Evolutionary conservation across 108 stramenopile species (phyloP).

Genomic region (Nitzschia sp.): DNA sequence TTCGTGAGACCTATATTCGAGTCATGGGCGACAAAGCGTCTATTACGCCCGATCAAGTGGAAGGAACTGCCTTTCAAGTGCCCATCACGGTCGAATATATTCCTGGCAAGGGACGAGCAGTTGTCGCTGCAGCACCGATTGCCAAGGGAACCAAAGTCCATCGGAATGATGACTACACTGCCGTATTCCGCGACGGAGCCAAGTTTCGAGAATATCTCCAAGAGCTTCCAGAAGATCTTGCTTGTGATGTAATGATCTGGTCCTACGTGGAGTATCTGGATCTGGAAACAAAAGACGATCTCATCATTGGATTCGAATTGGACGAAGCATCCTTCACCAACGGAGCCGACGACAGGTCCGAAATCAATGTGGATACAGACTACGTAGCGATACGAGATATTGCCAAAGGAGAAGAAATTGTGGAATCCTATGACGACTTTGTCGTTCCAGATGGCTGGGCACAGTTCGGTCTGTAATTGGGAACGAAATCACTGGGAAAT

Average conservation of each 20-base stretch:
- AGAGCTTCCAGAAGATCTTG: conserved; percentile 4
- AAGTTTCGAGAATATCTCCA: neutral
- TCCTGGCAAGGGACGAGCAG: conserved; percentile 2
- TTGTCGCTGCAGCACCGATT: neutral
- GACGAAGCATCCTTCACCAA: neutral
- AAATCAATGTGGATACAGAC: neutral
- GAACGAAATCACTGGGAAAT: too few species aligned
- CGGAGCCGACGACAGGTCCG: neutral
- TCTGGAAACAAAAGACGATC: neutral
- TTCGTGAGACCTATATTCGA: neutral
- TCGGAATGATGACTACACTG: neutral
- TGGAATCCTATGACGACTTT: neutral
- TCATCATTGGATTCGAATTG: neutral
- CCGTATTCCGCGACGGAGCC: neutral
- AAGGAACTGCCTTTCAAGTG: neutral
- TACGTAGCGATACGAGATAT: neutral
- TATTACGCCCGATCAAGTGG: neutral
- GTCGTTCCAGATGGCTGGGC: too few species aligned
- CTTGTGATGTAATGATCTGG: conserved; percentile 14
- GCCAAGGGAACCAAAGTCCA: conserved; percentile 8
- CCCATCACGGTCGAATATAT: neutral
- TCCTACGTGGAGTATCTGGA: neutral
- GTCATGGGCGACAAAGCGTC: neutral
- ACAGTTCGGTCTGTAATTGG: too few species aligned
- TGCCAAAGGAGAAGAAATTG: neutral